Base-by-base conservation (phyloP, 306 rosid genomes). In the Carpinus fangiana region DNA sequence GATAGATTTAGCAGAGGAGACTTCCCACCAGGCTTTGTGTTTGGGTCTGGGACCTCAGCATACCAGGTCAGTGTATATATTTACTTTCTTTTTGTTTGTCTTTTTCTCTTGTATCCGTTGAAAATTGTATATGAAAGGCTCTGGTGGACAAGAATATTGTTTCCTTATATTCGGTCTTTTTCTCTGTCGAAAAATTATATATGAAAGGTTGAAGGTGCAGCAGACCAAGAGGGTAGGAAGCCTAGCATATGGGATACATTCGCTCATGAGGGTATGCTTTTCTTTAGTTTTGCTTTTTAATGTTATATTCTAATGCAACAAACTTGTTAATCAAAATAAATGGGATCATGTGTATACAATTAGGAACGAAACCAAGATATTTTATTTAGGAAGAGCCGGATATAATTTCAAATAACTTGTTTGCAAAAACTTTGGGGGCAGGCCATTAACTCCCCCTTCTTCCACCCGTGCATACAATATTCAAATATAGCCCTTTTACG, bases 41-140 rank as follows among this genome's bases (percentile, higher is more conserved):
- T 92, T 72, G 93, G 96, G n/a, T 88, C 90, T 2, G 68, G 82
- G 74, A 76, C 91, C 74, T 84, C 96, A 0, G 93, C 96, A 71
- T 92, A 86, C 56, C 96, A 92, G 91, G 96, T 85, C 34, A 43
- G 51, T 38, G 11, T 7, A 31, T 31, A 18, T 17, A 36, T 31
- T 23, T 23, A 23, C 26, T 23, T 23, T 23, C 26, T 23, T 23
- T 23, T 23, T 23, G 26, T 23, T 23, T 23, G 26, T 23, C 26
- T 23, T 23, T 23, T 23, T 23, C 26, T 23, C n/a, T 23, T 1
- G 26, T 23, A 23, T 23, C 1, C 26, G 26, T 23, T 23, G 26
- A 23, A 23, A 23, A 23, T 23, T 23, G 26, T 23, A 36, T 16
- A 7, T 18, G 5, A 65, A 36, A 41, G 12, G 48, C 34, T 61